Evolutionary conservation across 306 rosid genomes (phyloP).

Genomic region (Calophaca sinica): DNA sequence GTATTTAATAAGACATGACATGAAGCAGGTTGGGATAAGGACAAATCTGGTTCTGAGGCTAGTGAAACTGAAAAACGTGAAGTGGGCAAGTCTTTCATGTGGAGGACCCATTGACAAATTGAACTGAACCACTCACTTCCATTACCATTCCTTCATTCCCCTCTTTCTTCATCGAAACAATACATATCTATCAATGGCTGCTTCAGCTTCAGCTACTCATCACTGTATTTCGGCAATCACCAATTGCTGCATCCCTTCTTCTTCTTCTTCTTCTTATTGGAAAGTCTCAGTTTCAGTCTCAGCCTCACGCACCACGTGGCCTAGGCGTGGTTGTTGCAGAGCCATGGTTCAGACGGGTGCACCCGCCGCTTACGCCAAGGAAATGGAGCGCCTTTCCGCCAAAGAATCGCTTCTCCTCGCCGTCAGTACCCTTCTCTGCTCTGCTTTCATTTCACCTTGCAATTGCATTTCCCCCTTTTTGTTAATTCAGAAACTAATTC

Average conservation of each 20-base stretch:
- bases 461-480: not conserved
- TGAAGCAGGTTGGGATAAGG: too few relatives aligned
- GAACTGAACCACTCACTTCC: not conserved
- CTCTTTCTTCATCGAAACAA: not conserved
- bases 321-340: conserved; percentile 43
- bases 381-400: conserved; percentile 99
- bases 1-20: too few relatives aligned
- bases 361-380: conserved; percentile 89
- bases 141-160: not conserved
- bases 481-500: not conserved
- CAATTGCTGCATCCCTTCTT: conserved; percentile 59
- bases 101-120: conserved; percentile 1
- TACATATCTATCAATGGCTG: conserved; percentile 32
- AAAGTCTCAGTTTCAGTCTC: conserved; percentile 3
- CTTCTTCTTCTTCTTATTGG: conserved; percentile 46
- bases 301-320: conserved; percentile 29
- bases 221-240: conserved; percentile 50
- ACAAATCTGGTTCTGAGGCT: too few relatives aligned
- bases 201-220: conserved; percentile 41
- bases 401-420: conserved; percentile 98
- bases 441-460: not conserved
- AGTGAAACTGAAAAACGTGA: too few relatives aligned
- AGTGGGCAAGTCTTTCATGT: too few relatives aligned
- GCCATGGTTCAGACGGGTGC: conserved; percentile 95
- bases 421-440: conserved; percentile 53